Base-by-base conservation (phyloP, 176 grass and related monocot genomes). In the Oryza glumipatula region DNA sequence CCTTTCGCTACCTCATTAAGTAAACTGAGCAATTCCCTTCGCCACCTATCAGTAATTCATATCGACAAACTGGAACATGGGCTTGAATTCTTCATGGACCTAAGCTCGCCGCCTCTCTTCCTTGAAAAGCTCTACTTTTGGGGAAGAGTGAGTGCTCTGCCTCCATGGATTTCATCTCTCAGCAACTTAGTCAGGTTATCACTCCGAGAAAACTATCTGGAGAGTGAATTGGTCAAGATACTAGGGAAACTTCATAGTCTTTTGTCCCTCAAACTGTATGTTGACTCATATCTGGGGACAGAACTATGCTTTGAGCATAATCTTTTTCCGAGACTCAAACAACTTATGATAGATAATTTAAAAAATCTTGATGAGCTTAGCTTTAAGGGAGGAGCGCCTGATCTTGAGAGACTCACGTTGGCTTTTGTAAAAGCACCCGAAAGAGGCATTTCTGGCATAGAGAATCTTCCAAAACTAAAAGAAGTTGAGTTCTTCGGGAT, bases 391-490 rank as follows among this genome's bases (percentile, higher is more conserved):
- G 80, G 70, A 33, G 39, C 80, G 17, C 0, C 11, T 35, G n/a
- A 73, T n/a, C 80, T 82, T 1, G 54, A 82, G 69, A 82, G 52
- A 5, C 69, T 82, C 10, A 82, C 80, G 3, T 17, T 82, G 36
- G 22, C 38, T 47, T 82, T 82, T 45, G 0, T 1, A 2, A 63
- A 23, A 14, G 16, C 7, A 38, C 69, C 16, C 13, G 0, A 1
- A n/a, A 3, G 7, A 11, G 80, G 70, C 28, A 35, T 83, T 35
- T 15, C 24, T 0, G 70, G 81, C 24, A 65, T 65, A 47, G 39
- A 82, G 10, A 64, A 33, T 0, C 41, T 83, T 9, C 39, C 41
- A 0, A 5, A 2, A 5, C 70, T 83, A 13, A 65, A 45, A 43
- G 70, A 83, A 30, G 24, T 74, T 11, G 81, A 83, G 17, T 83